phyloP scores from a whole-genome alignment of 495 filamentous ascomycete genomes.

The Aspergillus carlsbadensis region DNA sequence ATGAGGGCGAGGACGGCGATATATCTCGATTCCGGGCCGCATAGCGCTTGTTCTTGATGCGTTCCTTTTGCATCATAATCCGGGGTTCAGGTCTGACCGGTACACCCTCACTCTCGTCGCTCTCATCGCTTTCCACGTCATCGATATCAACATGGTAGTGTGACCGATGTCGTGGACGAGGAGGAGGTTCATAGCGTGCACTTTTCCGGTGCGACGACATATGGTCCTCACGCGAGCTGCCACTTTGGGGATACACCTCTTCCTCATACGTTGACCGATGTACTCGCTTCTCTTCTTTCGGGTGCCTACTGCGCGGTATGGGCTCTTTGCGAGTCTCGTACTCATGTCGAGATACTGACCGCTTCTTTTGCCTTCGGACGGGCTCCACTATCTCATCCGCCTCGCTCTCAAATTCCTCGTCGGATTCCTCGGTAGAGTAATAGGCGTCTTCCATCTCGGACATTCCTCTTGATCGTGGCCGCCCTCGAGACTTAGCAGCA shows the following conservation, averaged over 20 bases:
- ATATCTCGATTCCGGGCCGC: background rate
- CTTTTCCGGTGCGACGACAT: background rate
- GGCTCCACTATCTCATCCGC: constrained; percentile 28
- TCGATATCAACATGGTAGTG: constrained; percentile 10
- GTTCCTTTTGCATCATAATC: background rate
- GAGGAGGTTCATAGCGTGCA: background rate
- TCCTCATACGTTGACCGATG: constrained; percentile 4
- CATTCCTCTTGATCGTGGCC: constrained; percentile 12
- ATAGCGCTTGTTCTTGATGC: constrained; percentile 5
- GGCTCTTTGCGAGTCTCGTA: constrained; percentile 1
- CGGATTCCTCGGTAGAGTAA: constrained; percentile 22
- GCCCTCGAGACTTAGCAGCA: constrained; percentile 1
- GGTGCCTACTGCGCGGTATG: constrained; percentile 2
- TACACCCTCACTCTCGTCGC: constrained; percentile 10
- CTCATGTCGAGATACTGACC: constrained; percentile 5
- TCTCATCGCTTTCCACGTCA: constrained; percentile 9
- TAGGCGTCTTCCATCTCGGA: constrained; percentile 31
- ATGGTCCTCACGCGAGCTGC: constrained; percentile 1
- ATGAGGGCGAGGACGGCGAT: constrained; percentile 10
- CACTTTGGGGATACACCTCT: background rate
- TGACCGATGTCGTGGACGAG: background rate
- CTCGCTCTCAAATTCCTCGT: constrained; percentile 20
- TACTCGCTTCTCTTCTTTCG: constrained; percentile 7
- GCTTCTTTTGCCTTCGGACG: constrained; percentile 13
- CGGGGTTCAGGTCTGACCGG: background rate